Conservation (phyloP, 2,329 filamentous ascomycete species). For the Cytospora mali region DNA sequence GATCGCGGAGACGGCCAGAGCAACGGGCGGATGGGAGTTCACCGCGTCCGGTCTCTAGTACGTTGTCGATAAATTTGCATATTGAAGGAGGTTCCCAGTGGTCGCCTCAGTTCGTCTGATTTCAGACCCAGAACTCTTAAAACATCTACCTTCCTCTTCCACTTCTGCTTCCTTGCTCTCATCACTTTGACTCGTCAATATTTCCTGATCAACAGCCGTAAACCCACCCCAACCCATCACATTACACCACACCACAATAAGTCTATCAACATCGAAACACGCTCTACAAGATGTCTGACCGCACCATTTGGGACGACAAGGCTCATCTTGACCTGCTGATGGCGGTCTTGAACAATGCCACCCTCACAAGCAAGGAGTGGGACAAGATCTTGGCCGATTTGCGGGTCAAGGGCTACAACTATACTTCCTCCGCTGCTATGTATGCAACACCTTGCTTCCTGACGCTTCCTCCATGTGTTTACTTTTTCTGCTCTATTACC, state of each 20-base stretch:
- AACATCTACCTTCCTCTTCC: neutral
- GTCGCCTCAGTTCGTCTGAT: neutral
- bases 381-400: slow-evolving; percentile 31
- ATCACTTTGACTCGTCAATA: neutral
- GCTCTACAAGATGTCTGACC: slow-evolving; percentile 11
- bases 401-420: slow-evolving; percentile 41
- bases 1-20: slow-evolving; percentile 32
- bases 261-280: slow-evolving; percentile 32
- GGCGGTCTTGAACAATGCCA: slow-evolving; percentile 37
- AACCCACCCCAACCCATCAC: too few species aligned
- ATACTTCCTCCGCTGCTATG: slow-evolving; percentile 45
- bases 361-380: slow-evolving; percentile 31
- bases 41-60: slow-evolving; percentile 32
- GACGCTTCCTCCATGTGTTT: slow-evolving; percentile 1
- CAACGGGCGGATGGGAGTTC: slow-evolving; percentile 32
- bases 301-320: slow-evolving; percentile 17
- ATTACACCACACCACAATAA: too few species aligned
- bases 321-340: slow-evolving; percentile 40
- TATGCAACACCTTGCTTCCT: slow-evolving; percentile 34
- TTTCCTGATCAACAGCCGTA: neutral
- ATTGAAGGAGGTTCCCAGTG: neutral
- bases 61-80: neutral
- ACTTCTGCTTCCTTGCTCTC: neutral
- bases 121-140: neutral
- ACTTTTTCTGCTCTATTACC: neutral